Evolutionary conservation across 805 yeast genomes (phyloP), one percentile per base, ranked within the genome.

Genomic region (Sungouiozyma intestinalis): DNA sequence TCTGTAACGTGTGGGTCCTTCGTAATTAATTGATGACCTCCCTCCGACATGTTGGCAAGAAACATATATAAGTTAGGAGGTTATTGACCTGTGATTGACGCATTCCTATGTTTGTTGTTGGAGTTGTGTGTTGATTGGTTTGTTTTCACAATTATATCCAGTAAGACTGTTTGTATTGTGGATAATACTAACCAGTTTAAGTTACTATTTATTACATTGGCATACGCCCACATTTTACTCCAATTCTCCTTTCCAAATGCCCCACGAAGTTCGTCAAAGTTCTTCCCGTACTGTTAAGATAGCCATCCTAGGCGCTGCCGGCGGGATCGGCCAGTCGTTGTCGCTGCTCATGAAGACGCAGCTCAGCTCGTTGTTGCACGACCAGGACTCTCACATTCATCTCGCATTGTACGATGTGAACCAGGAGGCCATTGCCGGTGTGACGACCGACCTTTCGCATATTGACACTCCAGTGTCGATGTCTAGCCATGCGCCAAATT

Each of bases 251-350:
- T 15, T 19, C 33, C 29, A 7, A n/a, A 53, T 55, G 60, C 60
- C 60, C 33, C 58, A 54, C 39, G 42, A 48, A 31, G 21, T 47
- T 4, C 35, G 38, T 17, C 40, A 40, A 21, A 41, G 47, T 20
- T 36, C 42, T 11, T 6, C 27, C 7, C 21, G 33, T 33, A 31
- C 13, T 13, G 31, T 65, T 36, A 86, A 85, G 71, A 94, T 85
- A 41, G 74, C 94, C 43, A 87, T 86, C 46, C 72, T 81, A 41
- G 95, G 95, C 50, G 96, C 96, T 45, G 87, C 90, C 42, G 95
- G 95, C 54, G 95, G 96, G 47, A 86, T 86, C 59, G 96, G 96
- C 43, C 95, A 87, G 71, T 94, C 95, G 35, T 72, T 86, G 47
- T 85, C 95, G 13, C 75, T 87, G 42, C 72, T 86, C 48, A 69